These are phyloP conservation scores for Acorus gramineus DNA, from an alignment of 106 monocot genomes.

Conservation along the genomic window DNA sequence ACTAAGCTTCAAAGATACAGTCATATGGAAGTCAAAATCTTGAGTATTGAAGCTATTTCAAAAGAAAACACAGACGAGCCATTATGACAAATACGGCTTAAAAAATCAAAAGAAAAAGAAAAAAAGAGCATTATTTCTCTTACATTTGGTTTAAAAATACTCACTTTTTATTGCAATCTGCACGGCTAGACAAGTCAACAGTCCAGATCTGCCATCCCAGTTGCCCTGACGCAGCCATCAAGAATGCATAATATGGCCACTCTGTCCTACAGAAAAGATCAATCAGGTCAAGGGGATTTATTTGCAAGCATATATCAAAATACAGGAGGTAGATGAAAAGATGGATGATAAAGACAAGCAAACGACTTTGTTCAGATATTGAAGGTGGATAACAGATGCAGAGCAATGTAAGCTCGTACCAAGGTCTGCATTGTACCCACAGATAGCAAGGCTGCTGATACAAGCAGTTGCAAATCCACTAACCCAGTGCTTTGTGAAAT, in stretches of 20 bases:
- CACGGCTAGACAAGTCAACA: slow-evolving; percentile 64
- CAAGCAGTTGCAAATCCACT: slow-evolving; percentile 69
- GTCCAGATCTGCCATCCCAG: slow-evolving; percentile 82
- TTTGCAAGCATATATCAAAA: too few relatives aligned
- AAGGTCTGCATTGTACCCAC: slow-evolving; percentile 84
- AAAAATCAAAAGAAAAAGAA: too few relatives aligned
- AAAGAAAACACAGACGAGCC: too few relatives aligned
- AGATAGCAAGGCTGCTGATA: slow-evolving; percentile 50
- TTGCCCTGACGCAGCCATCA: slow-evolving; percentile 59
- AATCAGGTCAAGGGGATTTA: not conserved
- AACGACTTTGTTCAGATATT: too few relatives aligned
- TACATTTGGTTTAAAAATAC: slow-evolving; percentile 4
- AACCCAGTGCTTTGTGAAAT: slow-evolving; percentile 67
- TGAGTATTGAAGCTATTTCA: too few relatives aligned
- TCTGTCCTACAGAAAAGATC: slow-evolving; percentile 42
- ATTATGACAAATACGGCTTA: too few relatives aligned
- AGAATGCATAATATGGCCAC: slow-evolving; percentile 76
- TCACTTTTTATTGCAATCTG: slow-evolving; percentile 90
- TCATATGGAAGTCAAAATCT: too few relatives aligned
- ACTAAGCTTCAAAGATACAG: too few relatives aligned
- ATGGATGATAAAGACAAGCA: too few relatives aligned
- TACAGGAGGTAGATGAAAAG: too few relatives aligned
- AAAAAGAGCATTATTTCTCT: too few relatives aligned
- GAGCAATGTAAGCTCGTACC: slow-evolving; percentile 25
- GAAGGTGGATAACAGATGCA: not conserved